A percentile compares a stretch with the other conserved stretches of the same genome.
These are phyloP conservation scores for Cladosporium velox DNA, from an alignment of 2,329 filamentous ascomycete species.

Conservation along the genomic window DNA sequence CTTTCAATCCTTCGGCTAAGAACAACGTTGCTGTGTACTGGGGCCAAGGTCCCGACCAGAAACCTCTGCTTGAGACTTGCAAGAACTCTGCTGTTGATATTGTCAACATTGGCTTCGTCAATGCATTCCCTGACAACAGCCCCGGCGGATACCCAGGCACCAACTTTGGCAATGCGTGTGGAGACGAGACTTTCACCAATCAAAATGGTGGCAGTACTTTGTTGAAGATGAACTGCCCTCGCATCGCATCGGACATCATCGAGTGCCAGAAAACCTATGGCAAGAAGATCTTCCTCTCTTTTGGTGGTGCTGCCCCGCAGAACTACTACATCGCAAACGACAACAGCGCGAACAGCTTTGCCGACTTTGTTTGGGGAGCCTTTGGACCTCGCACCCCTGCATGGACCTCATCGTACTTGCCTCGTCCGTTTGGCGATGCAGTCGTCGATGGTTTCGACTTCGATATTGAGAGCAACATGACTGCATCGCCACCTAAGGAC, in stretches of 20 bases:
- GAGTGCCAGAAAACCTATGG: conserved; percentile 47
- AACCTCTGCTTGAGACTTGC: conserved; percentile 54
- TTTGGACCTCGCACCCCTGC: conserved; percentile 44
- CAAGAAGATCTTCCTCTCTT: conserved; percentile 50
- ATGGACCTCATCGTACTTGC: conserved; percentile 33
- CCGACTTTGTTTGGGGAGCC: conserved; percentile 48
- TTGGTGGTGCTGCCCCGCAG: conserved; percentile 46
- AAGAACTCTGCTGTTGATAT: conserved; percentile 55
- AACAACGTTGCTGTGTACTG: conserved; percentile 58
- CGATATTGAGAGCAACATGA: conserved; percentile 47
- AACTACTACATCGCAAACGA: conserved; percentile 47
- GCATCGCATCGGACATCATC: conserved; percentile 45
- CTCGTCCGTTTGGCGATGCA: conserved; percentile 51
- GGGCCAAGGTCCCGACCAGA: conserved; percentile 56
- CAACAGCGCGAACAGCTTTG: conserved; percentile 45
- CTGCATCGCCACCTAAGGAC: conserved; percentile 37
- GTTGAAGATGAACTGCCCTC: conserved; percentile 43
- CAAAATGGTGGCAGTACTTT: conserved; percentile 41
- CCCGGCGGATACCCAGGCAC: conserved; percentile 51
- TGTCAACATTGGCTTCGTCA: conserved; percentile 59
- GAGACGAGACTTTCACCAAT: conserved; percentile 42
- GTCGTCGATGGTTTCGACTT: conserved; percentile 57
- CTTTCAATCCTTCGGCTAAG: conserved; percentile 45
- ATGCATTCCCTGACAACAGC: conserved; percentile 52
- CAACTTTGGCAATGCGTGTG: conserved; percentile 61